These are phyloP conservation scores for Metrosideros polymorpha DNA, from an alignment of 441 rosid species.

Conservation along the genomic window DNA sequence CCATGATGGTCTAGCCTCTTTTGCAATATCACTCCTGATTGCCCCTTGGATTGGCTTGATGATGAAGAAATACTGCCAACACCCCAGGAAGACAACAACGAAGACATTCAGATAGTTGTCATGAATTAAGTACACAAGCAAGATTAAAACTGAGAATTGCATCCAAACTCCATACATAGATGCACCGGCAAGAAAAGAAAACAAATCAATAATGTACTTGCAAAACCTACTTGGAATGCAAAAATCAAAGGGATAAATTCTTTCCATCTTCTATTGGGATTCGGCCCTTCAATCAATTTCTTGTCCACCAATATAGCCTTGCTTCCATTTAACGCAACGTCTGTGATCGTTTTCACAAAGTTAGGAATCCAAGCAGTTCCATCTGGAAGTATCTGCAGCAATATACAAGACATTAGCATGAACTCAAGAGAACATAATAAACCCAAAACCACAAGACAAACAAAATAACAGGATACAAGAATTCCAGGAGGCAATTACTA, in stretches of 20 bases:
- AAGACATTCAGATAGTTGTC: not conserved
- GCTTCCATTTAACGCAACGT: conserved; percentile 45
- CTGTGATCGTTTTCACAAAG: conserved; percentile 57
- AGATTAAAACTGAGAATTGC: not conserved
- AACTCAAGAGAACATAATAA: not conserved
- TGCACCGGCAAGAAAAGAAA: not conserved
- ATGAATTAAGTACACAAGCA: not conserved
- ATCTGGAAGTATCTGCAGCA: conserved; percentile 55
- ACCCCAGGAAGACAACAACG: not conserved
- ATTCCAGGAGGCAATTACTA: conserved; percentile 1
- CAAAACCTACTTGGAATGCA: conserved; percentile 31
- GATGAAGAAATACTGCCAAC: conserved; percentile 17
- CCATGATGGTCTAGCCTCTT: conserved; percentile 41
- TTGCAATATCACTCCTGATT: conserved; percentile 51
- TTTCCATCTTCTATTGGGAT: conserved; percentile 39
- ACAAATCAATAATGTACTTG: not conserved
- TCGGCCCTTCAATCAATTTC: conserved; percentile 76
- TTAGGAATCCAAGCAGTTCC: conserved; percentile 79
- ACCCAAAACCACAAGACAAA: not conserved
- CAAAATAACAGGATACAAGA: not conserved
- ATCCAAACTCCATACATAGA: not conserved
- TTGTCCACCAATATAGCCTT: conserved; percentile 54
- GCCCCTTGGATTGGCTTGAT: conserved; percentile 60
- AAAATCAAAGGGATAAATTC: conserved; percentile 33
- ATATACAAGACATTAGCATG: not conserved